These are phyloP conservation scores for Aureobasidium pullulans DNA, from an alignment of 2,329 filamentous ascomycete species.

Conservation along the genomic window DNA sequence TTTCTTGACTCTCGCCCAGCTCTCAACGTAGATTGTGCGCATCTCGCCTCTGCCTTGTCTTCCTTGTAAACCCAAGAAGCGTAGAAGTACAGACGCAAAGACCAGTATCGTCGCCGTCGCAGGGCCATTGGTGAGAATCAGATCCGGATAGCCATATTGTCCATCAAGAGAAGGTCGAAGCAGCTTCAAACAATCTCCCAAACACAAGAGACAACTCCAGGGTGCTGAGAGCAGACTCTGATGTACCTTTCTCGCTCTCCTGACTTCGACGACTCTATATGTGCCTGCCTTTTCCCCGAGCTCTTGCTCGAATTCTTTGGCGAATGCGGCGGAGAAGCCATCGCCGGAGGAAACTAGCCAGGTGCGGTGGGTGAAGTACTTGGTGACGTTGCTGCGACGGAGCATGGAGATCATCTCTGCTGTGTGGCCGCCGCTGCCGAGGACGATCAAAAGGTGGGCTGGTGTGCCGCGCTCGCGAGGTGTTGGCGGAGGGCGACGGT, in stretches of 20 bases:
- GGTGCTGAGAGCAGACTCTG: slow-evolving; percentile 71
- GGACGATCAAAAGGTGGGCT: slow-evolving; percentile 66
- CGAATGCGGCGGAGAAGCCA: slow-evolving; percentile 57
- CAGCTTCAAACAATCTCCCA: slow-evolving; percentile 31
- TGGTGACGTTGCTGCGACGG: slow-evolving; percentile 43
- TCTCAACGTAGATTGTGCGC: slow-evolving; percentile 80
- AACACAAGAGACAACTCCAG: slow-evolving; percentile 57
- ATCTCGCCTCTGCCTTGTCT: slow-evolving; percentile 45
- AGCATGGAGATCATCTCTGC: slow-evolving; percentile 90
- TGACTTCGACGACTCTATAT: slow-evolving; percentile 62
- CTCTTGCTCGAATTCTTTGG: slow-evolving; percentile 54
- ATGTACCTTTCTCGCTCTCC: slow-evolving; percentile 72
- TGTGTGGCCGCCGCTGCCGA: slow-evolving; percentile 91
- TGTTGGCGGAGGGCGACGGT: slow-evolving; percentile 21
- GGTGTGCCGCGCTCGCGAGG: slow-evolving; percentile 28
- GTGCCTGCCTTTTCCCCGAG: slow-evolving; percentile 24
- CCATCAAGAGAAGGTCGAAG: background rate
- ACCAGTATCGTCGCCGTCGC: slow-evolving; percentile 77
- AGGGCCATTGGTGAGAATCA: slow-evolving; percentile 82
- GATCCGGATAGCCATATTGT: slow-evolving; percentile 51
- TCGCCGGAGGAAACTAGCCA: slow-evolving; percentile 79
- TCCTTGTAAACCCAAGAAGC: slow-evolving; percentile 40
- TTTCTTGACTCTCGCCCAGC: slow-evolving; percentile 76
- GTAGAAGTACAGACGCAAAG: slow-evolving; percentile 48
- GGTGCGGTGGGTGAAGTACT: slow-evolving; percentile 56